Percentiles rank a stretch among this genome's conserved stretches.
phyloP scores from a whole-genome alignment of 2,329 filamentous ascomycete species.

The Zymoseptoria ardabiliae region DNA sequence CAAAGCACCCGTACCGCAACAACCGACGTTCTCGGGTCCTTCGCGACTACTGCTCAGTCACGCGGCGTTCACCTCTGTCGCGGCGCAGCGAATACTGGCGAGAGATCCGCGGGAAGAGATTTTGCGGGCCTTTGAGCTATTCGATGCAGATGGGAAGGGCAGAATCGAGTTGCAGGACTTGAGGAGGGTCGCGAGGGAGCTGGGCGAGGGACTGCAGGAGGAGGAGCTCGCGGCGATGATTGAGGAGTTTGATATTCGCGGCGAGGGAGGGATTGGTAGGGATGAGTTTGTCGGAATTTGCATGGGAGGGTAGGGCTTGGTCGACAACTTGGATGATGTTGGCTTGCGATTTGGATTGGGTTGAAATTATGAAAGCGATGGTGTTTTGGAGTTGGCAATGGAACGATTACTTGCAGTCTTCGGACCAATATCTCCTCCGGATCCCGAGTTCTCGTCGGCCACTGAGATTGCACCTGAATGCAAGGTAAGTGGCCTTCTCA shows the following conservation, averaged over 20 bases:
- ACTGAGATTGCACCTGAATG: neutral
- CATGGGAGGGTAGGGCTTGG: conserved; percentile 33
- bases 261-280: conserved; percentile 66
- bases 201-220: conserved; percentile 88
- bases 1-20: conserved; percentile 37
- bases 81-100: conserved; percentile 70
- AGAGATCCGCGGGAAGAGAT: conserved; percentile 90
- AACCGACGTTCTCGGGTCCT: conserved; percentile 32
- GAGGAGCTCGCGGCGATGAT: conserved; percentile 94
- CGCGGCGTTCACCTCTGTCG: conserved; percentile 62
- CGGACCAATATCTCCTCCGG: neutral
- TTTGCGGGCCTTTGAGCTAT: conserved; percentile 80
- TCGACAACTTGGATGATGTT: neutral
- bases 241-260: conserved; percentile 93
- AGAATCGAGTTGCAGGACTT: conserved; percentile 85
- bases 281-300: conserved; percentile 63
- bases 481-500: neutral
- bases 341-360: neutral
- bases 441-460: neutral
- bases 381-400: neutral
- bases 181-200: conserved; percentile 75
- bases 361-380: neutral
- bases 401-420: neutral
- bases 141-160: conserved; percentile 88
- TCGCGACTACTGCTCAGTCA: conserved; percentile 66